Evolutionary conservation across 1,284 basidiomycete genomes (phyloP).

Genomic region (Gomphus bonarii): DNA sequence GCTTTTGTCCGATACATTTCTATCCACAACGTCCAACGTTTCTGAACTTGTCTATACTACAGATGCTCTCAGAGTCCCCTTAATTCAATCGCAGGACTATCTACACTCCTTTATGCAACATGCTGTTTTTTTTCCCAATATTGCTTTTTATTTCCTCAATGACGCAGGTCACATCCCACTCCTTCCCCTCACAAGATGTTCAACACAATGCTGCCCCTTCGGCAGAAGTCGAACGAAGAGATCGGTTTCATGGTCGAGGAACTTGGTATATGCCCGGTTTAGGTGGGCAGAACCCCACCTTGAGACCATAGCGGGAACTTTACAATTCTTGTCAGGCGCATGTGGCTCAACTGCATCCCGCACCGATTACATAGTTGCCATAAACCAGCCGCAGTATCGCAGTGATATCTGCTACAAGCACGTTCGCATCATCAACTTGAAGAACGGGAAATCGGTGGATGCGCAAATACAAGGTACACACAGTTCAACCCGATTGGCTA

Average conservation of each 20-base stretch:
- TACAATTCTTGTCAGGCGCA: background rate
- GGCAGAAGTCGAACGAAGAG: background rate
- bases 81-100: background rate
- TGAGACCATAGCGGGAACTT: background rate
- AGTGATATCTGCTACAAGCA: background rate
- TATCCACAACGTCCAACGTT: background rate
- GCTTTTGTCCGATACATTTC: too few species aligned
- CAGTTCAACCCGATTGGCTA: background rate
- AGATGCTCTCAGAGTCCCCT: background rate
- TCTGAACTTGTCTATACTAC: background rate
- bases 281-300: background rate
- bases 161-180: background rate
- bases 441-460: background rate
- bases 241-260: background rate
- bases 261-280: conserved; percentile 5
- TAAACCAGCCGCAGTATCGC: conserved; percentile 2
- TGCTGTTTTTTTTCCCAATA: background rate
- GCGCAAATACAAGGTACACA: conserved; percentile 7
- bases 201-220: background rate
- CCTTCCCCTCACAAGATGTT: background rate
- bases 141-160: background rate
- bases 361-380: conserved; percentile 2
- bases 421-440: background rate
- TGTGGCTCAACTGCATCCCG: background rate
- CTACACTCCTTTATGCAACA: conserved; percentile 2